phyloP scores from a whole-genome alignment of 2,329 filamentous ascomycete species.

The Ophiostoma himal-ulmi region DNA sequence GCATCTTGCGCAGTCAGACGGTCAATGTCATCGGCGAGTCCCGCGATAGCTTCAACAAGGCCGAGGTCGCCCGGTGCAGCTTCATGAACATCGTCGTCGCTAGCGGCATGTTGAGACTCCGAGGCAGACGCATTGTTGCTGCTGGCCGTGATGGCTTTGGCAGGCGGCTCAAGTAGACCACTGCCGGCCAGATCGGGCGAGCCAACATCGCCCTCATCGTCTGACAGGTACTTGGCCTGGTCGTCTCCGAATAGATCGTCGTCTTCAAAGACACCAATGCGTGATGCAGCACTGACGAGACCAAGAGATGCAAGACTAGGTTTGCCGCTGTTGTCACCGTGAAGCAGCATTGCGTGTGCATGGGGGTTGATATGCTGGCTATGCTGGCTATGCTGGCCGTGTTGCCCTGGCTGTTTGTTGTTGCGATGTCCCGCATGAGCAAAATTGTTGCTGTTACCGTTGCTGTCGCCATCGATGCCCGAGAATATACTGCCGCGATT shows the following conservation, averaged over 20 bases:
- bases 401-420: not conserved
- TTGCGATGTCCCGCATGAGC: not conserved
- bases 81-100: conserved; percentile 78
- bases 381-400: not conserved
- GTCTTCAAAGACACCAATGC: conserved; percentile 87
- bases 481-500: conserved; percentile 18
- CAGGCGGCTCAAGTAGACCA: conserved; percentile 13
- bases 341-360: conserved; percentile 19
- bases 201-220: conserved; percentile 77
- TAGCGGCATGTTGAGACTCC: conserved; percentile 59
- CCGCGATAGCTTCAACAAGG: conserved; percentile 84
- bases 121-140: not conserved
- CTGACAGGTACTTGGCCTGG: conserved; percentile 67
- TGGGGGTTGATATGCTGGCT: conserved; percentile 13
- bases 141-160: not conserved
- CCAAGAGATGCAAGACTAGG: conserved; percentile 88
- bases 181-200: conserved; percentile 41
- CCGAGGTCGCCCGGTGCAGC: conserved; percentile 92
- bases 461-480: conserved; percentile 11
- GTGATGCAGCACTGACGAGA: conserved; percentile 77
- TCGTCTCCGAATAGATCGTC: conserved; percentile 92
- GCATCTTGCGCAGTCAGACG: conserved; percentile 80
- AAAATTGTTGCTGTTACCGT: not conserved
- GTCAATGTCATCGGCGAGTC: conserved; percentile 84
- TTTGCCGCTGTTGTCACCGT: conserved; percentile 44